Conservation (phyloP, 768 basidiomycete species). For the Gloeostereum incarnatum region DNA sequence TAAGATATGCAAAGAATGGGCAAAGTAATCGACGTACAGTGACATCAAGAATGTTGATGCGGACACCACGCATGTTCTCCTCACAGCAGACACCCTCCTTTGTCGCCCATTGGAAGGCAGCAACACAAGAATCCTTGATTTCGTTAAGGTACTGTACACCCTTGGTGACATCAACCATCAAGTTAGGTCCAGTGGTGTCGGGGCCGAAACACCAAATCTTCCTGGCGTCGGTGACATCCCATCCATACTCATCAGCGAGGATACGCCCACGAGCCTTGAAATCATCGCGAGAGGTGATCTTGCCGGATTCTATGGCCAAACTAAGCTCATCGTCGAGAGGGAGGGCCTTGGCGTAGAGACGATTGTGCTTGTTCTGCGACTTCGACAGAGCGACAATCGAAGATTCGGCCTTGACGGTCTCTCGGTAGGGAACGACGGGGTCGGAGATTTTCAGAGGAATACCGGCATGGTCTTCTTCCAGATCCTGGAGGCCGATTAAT, state of each 20-base stretch:
- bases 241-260: conserved; percentile 92
- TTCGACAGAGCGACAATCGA: conserved; percentile 95
- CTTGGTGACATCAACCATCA: conserved; percentile 97
- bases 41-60: conserved; percentile 93
- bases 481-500: conserved; percentile 48
- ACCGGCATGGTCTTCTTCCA: conserved; percentile 99
- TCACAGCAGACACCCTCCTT: conserved; percentile 97
- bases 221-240: conserved; percentile 99
- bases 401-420: conserved; percentile 95
- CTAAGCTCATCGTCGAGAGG: conserved; percentile 94
- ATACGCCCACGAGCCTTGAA: conserved; percentile 93
- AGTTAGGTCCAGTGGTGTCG: conserved; percentile 93
- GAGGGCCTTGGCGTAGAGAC: conserved; percentile 88
- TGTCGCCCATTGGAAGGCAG: conserved; percentile 99
- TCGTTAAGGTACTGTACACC: conserved; percentile 99
- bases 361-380: conserved; percentile 99
- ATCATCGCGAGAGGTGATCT: conserved; percentile 87
- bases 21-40: conserved; percentile 44
- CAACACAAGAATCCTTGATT: conserved; percentile 99
- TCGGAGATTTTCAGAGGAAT: conserved; percentile 98
- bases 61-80: conserved; percentile 98
- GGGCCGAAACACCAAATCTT: conserved; percentile 99
- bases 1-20: no score
- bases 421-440: conserved; percentile 95
- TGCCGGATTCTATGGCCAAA: conserved; percentile 84